Conservation (phyloP, 1,284 basidiomycete genomes). For the Leccinum subrobustum region DNA sequence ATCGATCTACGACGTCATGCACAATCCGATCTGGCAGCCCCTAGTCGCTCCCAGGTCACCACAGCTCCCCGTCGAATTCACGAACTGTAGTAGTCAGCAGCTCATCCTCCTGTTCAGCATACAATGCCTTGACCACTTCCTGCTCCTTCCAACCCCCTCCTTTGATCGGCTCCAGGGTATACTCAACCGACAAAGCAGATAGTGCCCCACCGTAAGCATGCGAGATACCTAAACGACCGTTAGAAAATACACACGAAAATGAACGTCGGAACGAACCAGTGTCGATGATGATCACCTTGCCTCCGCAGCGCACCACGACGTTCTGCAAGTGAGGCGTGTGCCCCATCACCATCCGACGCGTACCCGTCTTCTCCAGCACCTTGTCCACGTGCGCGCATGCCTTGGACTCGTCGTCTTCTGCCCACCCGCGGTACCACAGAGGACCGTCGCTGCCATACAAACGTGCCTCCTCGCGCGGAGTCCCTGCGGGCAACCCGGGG, state of each 20-base stretch:
- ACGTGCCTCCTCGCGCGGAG: slow-evolving; percentile 64
- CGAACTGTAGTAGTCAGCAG: slow-evolving; percentile 35
- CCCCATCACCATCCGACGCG: slow-evolving; percentile 87
- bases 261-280: slow-evolving; percentile 46
- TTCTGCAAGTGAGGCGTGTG: slow-evolving; percentile 88
- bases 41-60: slow-evolving; percentile 14
- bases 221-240: slow-evolving; percentile 65
- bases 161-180: slow-evolving; percentile 62
- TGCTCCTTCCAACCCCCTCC: slow-evolving; percentile 63
- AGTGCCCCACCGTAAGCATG: slow-evolving; percentile 91
- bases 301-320: slow-evolving; percentile 81
- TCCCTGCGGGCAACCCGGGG: slow-evolving; percentile 66
- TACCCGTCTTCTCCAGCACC: slow-evolving; percentile 72
- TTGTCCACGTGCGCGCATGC: slow-evolving; percentile 72
- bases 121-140: slow-evolving; percentile 80
- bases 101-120: slow-evolving; percentile 55
- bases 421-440: slow-evolving; percentile 91
- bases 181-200: slow-evolving; percentile 83
- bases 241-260: too few relatives aligned
- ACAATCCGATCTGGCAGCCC: slow-evolving; percentile 7
- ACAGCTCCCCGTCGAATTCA: slow-evolving; percentile 27
- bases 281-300: slow-evolving; percentile 90
- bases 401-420: slow-evolving; percentile 63
- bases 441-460: slow-evolving; percentile 80
- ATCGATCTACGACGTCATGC: slow-evolving; percentile 24